Base-by-base conservation (phyloP, 768 basidiomycete genomes). In the Kwoniella botswanensis region DNA sequence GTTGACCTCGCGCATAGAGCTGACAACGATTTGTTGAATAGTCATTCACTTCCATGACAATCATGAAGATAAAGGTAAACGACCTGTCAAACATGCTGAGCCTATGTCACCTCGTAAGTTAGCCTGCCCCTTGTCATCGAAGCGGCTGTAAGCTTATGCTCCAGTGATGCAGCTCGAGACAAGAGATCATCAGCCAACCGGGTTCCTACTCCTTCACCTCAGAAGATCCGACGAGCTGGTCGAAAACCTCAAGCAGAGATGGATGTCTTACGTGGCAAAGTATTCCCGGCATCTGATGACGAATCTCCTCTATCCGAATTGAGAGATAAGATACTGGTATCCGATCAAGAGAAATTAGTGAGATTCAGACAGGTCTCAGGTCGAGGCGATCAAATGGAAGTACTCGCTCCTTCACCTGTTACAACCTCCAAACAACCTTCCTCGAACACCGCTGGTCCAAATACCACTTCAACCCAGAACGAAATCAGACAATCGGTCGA, bases 301-400 rank as follows among this genome's bases (percentile, higher is more conserved):
- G 71, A 72, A n/a, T 68, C 70, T 41, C 76, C 78, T 26, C 41
- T 73, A 7, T 56, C 72, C 2, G 74, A 73, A 18, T 43, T 74
- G 15, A 46, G 75, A 18, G 71, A 76, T 54, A 67, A 63, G 61
- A 80, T 78, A 46, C 50, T 77, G 21, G 63, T 63, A 9, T 46
- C 44, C 1, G 76, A 80, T 57, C 71, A 70, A 17, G 76, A 76
- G 29, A 73, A 72, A 54, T 41, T 70, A n/a, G 72, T 74, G 17
- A 69, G 76, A 10, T 76, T 74, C 67, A 54, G 76, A n/a, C 71
- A 73, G 26, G 60, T 69, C 12, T 78, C 76, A 22, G 72, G 63
- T 50, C 13, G 46, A 10, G 29, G n/a, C 17, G 68, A 72, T 21
- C 59, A 74, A 12, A 55, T 73, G 52, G 70, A 74, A 12, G 59